Conservation (phyloP, 139 green algal species). For the Coelastrella sp. region DNA sequence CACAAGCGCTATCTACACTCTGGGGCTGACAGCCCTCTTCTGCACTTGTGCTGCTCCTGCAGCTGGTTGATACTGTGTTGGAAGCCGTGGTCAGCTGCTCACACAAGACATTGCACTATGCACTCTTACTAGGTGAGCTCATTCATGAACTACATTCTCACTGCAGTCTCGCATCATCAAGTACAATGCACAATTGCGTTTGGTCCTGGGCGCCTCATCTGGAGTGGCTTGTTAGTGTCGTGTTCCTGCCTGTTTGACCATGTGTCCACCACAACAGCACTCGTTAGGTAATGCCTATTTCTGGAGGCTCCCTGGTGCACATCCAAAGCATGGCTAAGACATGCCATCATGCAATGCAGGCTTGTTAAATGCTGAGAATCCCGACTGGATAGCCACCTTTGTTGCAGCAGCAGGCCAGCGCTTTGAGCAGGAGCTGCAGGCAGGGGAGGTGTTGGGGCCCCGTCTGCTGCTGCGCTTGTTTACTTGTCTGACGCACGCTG, state of each 20-base stretch:
- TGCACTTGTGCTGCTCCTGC: not conserved
- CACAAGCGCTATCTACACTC: not conserved
- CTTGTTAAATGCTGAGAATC: constrained; percentile 56
- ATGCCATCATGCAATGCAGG: not conserved
- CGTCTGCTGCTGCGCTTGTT: constrained; percentile 80
- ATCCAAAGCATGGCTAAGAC: not conserved
- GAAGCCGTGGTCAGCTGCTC: constrained; percentile 51
- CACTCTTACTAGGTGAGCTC: constrained; percentile 77
- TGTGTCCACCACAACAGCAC: too few relatives aligned
- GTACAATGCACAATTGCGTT: too few relatives aligned
- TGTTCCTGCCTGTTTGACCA: too few relatives aligned
- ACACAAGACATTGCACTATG: constrained; percentile 81
- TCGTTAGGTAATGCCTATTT: too few relatives aligned
- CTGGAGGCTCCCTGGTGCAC: too few relatives aligned
- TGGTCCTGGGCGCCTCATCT: too few relatives aligned
- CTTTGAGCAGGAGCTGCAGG: constrained; percentile 12
- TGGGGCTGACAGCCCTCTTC: too few relatives aligned
- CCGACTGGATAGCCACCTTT: constrained; percentile 41
- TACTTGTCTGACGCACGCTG: constrained; percentile 62
- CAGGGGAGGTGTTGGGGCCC: constrained; percentile 47
- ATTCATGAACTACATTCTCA: not conserved
- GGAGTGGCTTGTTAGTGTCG: too few relatives aligned
- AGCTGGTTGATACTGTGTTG: constrained; percentile 11
- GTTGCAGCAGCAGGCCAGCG: constrained; percentile 22
- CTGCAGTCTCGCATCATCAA: not conserved